Conservation (phyloP, 371 early-diverging fungal genomes). For the Mucor circinelloides region DNA sequence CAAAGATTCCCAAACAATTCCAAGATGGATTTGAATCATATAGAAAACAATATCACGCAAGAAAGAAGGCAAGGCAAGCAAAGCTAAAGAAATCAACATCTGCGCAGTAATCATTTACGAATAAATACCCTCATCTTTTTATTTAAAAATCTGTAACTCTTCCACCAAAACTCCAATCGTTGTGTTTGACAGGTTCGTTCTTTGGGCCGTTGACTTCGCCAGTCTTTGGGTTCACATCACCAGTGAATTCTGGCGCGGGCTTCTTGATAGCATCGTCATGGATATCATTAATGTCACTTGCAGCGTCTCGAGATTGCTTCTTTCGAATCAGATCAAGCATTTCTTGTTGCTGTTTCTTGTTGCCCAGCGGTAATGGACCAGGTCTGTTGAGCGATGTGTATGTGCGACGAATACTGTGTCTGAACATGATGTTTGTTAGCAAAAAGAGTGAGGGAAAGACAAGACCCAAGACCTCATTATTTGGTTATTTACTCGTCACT, state of each 20-base stretch:
- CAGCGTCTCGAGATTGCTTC: conserved; percentile 38
- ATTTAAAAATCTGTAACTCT: conserved; percentile 80
- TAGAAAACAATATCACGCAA: conserved; percentile 55
- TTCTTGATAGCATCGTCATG: conserved; percentile 66
- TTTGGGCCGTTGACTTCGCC: conserved; percentile 81
- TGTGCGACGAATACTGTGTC: conserved; percentile 21
- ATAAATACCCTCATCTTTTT: neutral
- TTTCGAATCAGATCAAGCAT: conserved; percentile 70
- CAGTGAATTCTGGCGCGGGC: conserved; percentile 65
- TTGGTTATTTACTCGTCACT: neutral
- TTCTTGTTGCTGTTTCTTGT: conserved; percentile 71
- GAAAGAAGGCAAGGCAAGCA: conserved; percentile 56
- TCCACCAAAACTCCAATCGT: conserved; percentile 91
- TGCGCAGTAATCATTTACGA: neutral
- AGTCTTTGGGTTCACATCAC: conserved; percentile 78
- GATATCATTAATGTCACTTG: conserved; percentile 35
- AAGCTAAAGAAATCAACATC: conserved; percentile 33
- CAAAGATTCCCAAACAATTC: conserved; percentile 62
- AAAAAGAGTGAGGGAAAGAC: neutral
- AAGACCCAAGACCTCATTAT: neutral
- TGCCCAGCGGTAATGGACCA: conserved; percentile 76
- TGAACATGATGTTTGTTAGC: conserved; percentile 13
- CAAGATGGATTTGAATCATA: conserved; percentile 70
- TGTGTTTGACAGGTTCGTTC: conserved; percentile 77
- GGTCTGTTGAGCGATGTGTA: conserved; percentile 55